Evolutionary conservation across 139 green algal species (phyloP).

Genomic region (Chlamydomonas asymmetrica): DNA sequence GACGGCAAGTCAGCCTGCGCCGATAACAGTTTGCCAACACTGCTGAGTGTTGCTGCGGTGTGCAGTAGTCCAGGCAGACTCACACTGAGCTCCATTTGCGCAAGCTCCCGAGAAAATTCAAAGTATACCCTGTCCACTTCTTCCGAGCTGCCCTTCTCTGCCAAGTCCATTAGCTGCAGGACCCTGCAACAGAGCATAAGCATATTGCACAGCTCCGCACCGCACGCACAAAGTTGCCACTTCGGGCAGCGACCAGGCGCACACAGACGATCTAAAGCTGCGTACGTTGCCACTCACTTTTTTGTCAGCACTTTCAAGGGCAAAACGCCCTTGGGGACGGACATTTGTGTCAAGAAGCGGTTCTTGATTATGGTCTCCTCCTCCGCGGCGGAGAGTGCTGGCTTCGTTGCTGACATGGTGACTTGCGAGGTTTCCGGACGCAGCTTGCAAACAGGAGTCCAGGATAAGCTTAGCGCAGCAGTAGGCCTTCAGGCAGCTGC

Average conservation of each 20-base stretch:
- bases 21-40: conserved; percentile 6
- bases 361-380: conserved; percentile 57
- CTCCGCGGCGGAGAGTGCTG: too few species aligned
- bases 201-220: too few species aligned
- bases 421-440: too few species aligned
- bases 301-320: conserved; percentile 57
- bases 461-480: too few species aligned
- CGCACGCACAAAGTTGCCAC: too few species aligned
- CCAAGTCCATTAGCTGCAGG: conserved; percentile 7
- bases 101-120: conserved; percentile 38
- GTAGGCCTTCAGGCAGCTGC: conserved; percentile 3
- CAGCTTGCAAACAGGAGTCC: too few species aligned
- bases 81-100: conserved; percentile 26
- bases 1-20: too few species aligned
- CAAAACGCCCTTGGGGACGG: conserved; percentile 37
- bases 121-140: conserved; percentile 18
- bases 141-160: conserved; percentile 18
- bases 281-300: conserved; percentile 44
- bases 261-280: too few species aligned
- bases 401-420: too few species aligned
- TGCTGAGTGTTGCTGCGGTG: conserved; percentile 18
- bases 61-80: background rate
- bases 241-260: too few species aligned
- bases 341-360: conserved; percentile 50
- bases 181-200: conserved; percentile 4